phyloP scores from a whole-genome alignment of 2,329 filamentous ascomycete species.

The Fusarium protoensiforme region DNA sequence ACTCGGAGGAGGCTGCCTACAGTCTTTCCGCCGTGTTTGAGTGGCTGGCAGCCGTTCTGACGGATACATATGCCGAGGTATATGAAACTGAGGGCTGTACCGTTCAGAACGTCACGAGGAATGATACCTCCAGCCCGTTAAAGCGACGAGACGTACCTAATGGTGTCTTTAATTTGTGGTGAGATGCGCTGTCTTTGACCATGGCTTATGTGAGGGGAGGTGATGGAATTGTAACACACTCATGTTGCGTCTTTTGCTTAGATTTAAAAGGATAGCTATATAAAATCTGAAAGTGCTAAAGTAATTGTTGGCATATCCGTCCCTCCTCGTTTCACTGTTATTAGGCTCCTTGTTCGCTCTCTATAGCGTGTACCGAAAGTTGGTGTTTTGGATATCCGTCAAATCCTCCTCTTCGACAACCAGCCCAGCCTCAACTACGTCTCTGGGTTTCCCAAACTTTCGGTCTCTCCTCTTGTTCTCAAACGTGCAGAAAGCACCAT shows the following conservation, averaged over 20 bases:
- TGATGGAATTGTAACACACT: neutral
- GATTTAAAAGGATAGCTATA: neutral
- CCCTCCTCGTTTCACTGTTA: neutral
- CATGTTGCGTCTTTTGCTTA: neutral
- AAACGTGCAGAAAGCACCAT: conserved; percentile 33
- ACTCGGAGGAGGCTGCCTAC: conserved; percentile 16
- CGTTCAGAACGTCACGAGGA: conserved; percentile 33
- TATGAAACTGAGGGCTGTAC: conserved; percentile 35
- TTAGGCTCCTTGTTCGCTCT: neutral
- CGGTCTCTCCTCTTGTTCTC: conserved; percentile 39
- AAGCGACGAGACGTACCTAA: conserved; percentile 17
- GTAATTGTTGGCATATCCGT: neutral
- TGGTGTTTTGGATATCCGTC: conserved; percentile 33
- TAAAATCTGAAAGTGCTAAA: neutral
- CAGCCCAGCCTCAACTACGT: conserved; percentile 2
- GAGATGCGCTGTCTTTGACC: neutral
- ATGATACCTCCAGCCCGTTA: conserved; percentile 13
- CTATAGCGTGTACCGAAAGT: conserved; percentile 30
- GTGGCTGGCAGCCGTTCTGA: conserved; percentile 28
- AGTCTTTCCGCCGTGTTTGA: conserved; percentile 19
- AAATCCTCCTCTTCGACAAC: conserved; percentile 14
- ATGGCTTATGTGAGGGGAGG: neutral
- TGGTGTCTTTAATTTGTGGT: conserved; percentile 31
- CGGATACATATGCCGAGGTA: conserved; percentile 8
- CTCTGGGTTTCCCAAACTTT: conserved; percentile 14